These are phyloP conservation scores for Schwanniomyces occidentalis DNA, from an alignment of 805 yeast species.

Conservation along the genomic window DNA sequence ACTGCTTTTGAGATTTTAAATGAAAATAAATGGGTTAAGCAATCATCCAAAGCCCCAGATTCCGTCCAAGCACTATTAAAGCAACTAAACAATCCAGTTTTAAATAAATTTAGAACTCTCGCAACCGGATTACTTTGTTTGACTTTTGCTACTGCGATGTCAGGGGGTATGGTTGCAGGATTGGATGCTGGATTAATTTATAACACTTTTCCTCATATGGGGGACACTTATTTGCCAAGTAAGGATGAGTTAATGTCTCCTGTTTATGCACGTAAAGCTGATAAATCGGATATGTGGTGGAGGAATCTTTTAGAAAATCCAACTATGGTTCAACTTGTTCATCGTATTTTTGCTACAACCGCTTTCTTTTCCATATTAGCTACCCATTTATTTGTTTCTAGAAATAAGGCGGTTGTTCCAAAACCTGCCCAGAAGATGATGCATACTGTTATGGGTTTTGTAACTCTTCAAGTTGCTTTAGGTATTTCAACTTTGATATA, in stretches of 20 bases:
- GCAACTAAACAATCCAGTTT: constrained; percentile 59
- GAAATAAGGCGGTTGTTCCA: constrained; percentile 58
- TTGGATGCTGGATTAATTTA: constrained; percentile 96
- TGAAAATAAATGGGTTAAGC: constrained; percentile 64
- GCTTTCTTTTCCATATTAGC: constrained; percentile 73
- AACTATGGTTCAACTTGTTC: constrained; percentile 89
- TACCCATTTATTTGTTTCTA: constrained; percentile 66
- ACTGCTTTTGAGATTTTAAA: constrained; percentile 83
- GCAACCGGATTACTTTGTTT: constrained; percentile 61
- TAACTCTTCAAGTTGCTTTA: constrained; percentile 74
- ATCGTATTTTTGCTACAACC: constrained; percentile 79
- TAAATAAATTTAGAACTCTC: constrained; percentile 56
- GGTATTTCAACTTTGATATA: constrained; percentile 87
- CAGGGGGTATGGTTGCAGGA: constrained; percentile 98
- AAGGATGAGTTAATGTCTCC: constrained; percentile 76
- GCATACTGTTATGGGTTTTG: constrained; percentile 79
- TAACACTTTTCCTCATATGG: constrained; percentile 97
- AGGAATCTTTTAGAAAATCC: constrained; percentile 94
- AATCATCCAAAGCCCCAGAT: constrained; percentile 48
- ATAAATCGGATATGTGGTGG: constrained; percentile 79
- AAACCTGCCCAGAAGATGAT: constrained; percentile 51
- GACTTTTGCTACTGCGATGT: constrained; percentile 88
- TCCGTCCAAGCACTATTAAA: constrained; percentile 54
- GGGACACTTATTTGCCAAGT: constrained; percentile 76
- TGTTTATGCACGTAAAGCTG: constrained; percentile 64